Evolutionary conservation across 2,329 filamentous ascomycete species (phyloP).

Genomic region (Ceratocystiopsis minuta): DNA sequence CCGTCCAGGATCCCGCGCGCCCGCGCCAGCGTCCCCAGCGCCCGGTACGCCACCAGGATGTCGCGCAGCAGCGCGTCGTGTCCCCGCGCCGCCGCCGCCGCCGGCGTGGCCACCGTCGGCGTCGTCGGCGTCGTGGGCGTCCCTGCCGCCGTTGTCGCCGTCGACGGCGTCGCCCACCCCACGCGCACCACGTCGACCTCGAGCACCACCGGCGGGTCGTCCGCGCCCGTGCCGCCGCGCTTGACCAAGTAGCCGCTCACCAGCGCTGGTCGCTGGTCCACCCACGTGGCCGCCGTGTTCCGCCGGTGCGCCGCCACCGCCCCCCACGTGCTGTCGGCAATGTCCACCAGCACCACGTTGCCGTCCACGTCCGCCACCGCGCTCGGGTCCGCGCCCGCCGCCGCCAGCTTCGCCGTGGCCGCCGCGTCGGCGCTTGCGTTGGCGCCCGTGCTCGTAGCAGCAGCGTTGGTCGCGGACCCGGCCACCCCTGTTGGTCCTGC

Average conservation of each 20-base stretch:
- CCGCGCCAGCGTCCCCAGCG: constrained; percentile 49
- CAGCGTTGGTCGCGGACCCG: background rate
- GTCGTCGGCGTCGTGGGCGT: constrained; percentile 12
- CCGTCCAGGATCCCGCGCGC: constrained; percentile 44
- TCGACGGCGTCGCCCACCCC: constrained; percentile 27
- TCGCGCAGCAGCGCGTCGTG: constrained; percentile 52
- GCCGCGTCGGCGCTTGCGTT: constrained; percentile 19
- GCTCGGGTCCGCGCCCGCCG: constrained; percentile 17
- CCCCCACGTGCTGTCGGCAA: constrained; percentile 60
- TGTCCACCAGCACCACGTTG: constrained; percentile 53
- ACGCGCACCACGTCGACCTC: constrained; percentile 46
- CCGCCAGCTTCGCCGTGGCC: constrained; percentile 10
- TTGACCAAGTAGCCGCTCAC: constrained; percentile 50
- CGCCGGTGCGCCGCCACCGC: constrained; percentile 50
- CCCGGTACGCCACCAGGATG: constrained; percentile 50
- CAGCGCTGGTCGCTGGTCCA: constrained; percentile 38
- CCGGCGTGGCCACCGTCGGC: constrained; percentile 27
- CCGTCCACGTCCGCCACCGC: constrained; percentile 22
- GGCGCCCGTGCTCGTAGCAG: background rate
- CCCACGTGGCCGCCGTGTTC: constrained; percentile 37
- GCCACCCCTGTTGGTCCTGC: no score
- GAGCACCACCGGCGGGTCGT: constrained; percentile 41
- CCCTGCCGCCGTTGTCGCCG: no score
- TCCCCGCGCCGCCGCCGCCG: constrained; percentile 31
- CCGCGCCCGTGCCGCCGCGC: constrained; percentile 33